Base-by-base conservation (phyloP, 2,329 filamentous ascomycete genomes). In the Thielaviopsis populi region DNA sequence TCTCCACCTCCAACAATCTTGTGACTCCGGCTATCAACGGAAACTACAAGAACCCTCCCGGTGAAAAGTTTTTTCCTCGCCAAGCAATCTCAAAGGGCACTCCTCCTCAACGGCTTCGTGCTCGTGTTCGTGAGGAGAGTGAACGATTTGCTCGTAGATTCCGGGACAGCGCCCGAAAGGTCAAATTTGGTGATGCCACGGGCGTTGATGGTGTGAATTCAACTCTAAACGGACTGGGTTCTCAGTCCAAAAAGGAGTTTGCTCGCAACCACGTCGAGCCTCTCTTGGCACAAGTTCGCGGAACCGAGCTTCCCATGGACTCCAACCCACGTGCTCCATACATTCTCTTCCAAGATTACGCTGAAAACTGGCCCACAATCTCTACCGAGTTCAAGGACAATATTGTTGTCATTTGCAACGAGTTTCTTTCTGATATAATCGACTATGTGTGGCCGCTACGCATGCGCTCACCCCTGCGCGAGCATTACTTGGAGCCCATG, bases 331-430 rank as follows among this genome's bases (percentile, higher is more conserved):
- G 78, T 37, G 78, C 78, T 0, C 78, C 79, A 1, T 80, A 80
- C 70, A 80, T 80, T 69, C 73, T 80, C 13, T 80, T 80, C 70
- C 78, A 80, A 63, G 78, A 77, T 65, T 80, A 79, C 68, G 79
- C 77, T 1, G 75, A 78, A 65, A 77, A 78, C 69, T 80, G 78
- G 78, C 77, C 78, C 2, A 72, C 74, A n/a, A 71, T 80, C 13
- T 78, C 78, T 0, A 77, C 78, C 62, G 78, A 80, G 69, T 79
- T 79, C 72, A 80, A 79, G 72, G 78, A 80, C 67, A 80, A 80
- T 59, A 73, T 80, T 0, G 75, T 76, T 17, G 78, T 80, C 22
- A 79, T 80, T 40, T 80, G 79, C 71, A 79, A 79, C 69, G 78
- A 80, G 70, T 80, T 80, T 46, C 73, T 80, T 2, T 74, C 74